Base-by-base conservation (phyloP, 441 rosid species). In the Melastoma candidum region DNA sequence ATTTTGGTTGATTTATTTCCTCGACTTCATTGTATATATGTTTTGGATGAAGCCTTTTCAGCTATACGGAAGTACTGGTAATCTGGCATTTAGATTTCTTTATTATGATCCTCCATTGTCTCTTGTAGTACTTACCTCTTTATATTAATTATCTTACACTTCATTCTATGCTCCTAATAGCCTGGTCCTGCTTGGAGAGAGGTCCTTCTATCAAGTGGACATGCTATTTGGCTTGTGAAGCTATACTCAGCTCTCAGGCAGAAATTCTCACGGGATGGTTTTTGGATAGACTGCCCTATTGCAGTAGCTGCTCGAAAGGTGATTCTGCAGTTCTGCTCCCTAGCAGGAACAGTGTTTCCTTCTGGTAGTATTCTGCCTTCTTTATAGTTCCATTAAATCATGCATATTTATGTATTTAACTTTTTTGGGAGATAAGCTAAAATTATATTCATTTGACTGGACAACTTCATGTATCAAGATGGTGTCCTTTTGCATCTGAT, bases 221-320 rank as follows among this genome's bases (percentile, higher is more conserved):
- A 93, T 72, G 80, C 78, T 75, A 77, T 74, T 57, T 93, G 99
- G 97, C 74, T 89, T 51, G 60, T 86, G 66, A 70, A 74, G 66
- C 74, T 93, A 26, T 93, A 93, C 76, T 67, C 84, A 12, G 82
- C 90, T 8, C 72, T 93, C 59, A 81, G 95, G 71, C 84, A 76
- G 76, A 86, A 84, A 79, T 83, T 81, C 75, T 71, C 83, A 54
- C 55, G 58, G 63, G 80, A 82, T 54, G 77, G 86, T 58, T 86
- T 74, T 71, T 93, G 96, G 93, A 78, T 80, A 57, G 99, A 93
- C 74, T 84, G 93, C 71, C 97, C 93, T 54, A 74, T 93, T 68
- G 96, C 99, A 44, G 84, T 93, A 68, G 78, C 97, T 70, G 84
- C 96, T 67, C 83, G 97, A 67, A 93, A 87, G 77, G 90, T 89